Conservation (phyloP, 2,329 filamentous ascomycete species). For the Mycogone perniciosa region DNA sequence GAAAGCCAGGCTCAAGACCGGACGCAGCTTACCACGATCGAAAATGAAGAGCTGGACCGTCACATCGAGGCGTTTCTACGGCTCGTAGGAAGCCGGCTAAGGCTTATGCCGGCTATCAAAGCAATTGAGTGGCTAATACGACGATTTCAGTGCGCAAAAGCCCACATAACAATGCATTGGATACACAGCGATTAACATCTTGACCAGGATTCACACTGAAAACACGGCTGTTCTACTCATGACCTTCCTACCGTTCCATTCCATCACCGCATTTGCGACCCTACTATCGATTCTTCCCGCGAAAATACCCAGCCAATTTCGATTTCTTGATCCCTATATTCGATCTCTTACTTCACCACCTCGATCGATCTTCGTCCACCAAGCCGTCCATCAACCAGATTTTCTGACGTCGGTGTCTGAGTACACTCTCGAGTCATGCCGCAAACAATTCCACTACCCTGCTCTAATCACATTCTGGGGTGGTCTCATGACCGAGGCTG, state of each 20-base stretch:
- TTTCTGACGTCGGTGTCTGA: constrained; percentile 73
- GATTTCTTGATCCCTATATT: constrained; percentile 82
- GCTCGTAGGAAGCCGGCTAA: constrained; percentile 66
- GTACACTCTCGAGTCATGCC: constrained; percentile 70
- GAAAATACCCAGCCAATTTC: constrained; percentile 68
- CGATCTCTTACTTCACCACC: constrained; percentile 69
- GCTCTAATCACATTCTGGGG: constrained; percentile 86
- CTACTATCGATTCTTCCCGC: constrained; percentile 79
- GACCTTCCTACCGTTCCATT: constrained; percentile 90
- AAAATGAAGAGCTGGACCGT: constrained; percentile 76
- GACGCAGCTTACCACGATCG: constrained; percentile 69
- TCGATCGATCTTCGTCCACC: constrained; percentile 74
- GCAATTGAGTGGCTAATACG: constrained; percentile 92
- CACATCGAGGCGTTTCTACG: constrained; percentile 78
- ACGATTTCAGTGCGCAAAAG: constrained; percentile 65
- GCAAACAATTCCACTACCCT: constrained; percentile 65
- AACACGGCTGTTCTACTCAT: constrained; percentile 73
- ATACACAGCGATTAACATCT: constrained; percentile 7
- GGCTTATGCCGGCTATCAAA: constrained; percentile 83
- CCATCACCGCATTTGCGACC: constrained; percentile 75
- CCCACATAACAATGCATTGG: not conserved
- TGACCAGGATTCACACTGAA: constrained; percentile 74
- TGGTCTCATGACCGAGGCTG: constrained; percentile 75
- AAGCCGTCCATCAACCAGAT: constrained; percentile 68
- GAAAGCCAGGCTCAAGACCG: constrained; percentile 88